phyloP scores from a whole-genome alignment of 768 basidiomycete species.

The Hydnum rufescens region DNA sequence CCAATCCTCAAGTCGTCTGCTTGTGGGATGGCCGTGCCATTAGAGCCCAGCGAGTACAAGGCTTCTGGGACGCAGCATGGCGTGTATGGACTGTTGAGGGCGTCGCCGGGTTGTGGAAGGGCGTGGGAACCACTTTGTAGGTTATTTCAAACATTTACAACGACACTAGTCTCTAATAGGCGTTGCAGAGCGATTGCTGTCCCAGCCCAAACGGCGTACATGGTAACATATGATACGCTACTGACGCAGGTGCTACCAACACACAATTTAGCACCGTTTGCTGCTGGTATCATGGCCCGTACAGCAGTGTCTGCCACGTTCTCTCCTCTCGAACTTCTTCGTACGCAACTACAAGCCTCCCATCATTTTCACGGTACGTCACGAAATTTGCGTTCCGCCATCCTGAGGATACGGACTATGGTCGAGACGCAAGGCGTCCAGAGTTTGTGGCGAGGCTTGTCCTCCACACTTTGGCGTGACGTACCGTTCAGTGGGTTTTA shows the following conservation, averaged over 20 bases:
- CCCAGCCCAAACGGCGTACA: constrained; percentile 82
- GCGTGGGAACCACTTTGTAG: constrained; percentile 76
- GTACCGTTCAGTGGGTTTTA: constrained; percentile 95
- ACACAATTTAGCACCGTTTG: constrained; percentile 40
- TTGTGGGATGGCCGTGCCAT: constrained; percentile 54
- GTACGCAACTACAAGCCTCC: constrained; percentile 85
- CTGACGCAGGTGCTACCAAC: constrained; percentile 39
- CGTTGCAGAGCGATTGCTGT: constrained; percentile 59
- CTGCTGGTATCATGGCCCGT: constrained; percentile 68
- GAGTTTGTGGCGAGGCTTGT: constrained; percentile 78
- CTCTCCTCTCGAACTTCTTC: constrained; percentile 81
- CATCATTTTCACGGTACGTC: constrained; percentile 49
- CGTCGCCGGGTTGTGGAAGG: constrained; percentile 80
- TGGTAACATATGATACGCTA: constrained; percentile 88
- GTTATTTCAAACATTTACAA: constrained; percentile 1
- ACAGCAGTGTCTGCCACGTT: constrained; percentile 55
- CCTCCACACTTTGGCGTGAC: constrained; percentile 87
- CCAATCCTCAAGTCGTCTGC: constrained; percentile 36
- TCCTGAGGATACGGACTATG: constrained; percentile 37
- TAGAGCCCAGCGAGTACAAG: constrained; percentile 51
- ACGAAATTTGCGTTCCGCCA: constrained; percentile 57
- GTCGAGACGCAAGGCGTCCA: constrained; percentile 43
- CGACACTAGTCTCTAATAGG: constrained; percentile 5
- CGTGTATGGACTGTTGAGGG: constrained; percentile 74
- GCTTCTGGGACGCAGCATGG: constrained; percentile 68